phyloP scores from a whole-genome alignment of 164 flowering plant genomes.

The Vitis cinerea region DNA sequence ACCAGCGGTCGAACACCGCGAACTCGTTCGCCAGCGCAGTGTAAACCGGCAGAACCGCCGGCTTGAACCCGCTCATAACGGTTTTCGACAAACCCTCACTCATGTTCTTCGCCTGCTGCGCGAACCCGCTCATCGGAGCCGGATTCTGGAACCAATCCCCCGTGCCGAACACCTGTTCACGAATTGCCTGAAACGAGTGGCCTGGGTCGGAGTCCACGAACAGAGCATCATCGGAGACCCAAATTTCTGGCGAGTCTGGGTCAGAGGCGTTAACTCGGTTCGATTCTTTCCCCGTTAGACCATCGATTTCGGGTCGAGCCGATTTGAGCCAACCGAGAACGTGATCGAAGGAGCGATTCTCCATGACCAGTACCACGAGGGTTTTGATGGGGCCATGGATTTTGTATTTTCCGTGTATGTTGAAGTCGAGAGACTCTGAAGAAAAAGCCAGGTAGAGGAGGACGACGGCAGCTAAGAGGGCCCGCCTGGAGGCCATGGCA shows the following conservation, averaged over 20 bases:
- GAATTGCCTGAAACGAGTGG: conserved; percentile 72
- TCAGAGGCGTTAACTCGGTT: conserved; percentile 43
- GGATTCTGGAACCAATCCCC: conserved; percentile 30
- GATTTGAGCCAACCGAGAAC: conserved; percentile 62
- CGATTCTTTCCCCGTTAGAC: conserved; percentile 52
- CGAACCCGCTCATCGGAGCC: conserved; percentile 88
- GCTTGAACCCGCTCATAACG: conserved; percentile 88
- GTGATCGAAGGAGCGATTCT: conserved; percentile 70
- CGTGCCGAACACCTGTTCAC: conserved; percentile 67
- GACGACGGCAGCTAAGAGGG: too few relatives aligned
- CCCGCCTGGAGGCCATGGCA: conserved; percentile 18
- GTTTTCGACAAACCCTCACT: conserved; percentile 37
- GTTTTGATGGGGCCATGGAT: conserved; percentile 67
- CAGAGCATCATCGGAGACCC: conserved; percentile 51
- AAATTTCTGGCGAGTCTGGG: conserved; percentile 32
- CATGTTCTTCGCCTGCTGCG: conserved; percentile 70
- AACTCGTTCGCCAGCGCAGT: conserved; percentile 72
- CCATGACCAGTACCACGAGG: conserved; percentile 62
- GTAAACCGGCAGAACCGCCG: conserved; percentile 61
- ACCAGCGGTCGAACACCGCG: conserved; percentile 83
- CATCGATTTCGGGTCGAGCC: conserved; percentile 60
- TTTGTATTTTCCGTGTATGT: conserved; percentile 18
- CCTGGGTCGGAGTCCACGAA: conserved; percentile 68
- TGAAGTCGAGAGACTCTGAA: conserved; percentile 23
- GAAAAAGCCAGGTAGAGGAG: conserved; percentile 27